Evolutionary conservation across 2,329 filamentous ascomycete genomes (phyloP), one percentile per base, ranked within the genome.

Genomic region (Penicillium sp.): DNA sequence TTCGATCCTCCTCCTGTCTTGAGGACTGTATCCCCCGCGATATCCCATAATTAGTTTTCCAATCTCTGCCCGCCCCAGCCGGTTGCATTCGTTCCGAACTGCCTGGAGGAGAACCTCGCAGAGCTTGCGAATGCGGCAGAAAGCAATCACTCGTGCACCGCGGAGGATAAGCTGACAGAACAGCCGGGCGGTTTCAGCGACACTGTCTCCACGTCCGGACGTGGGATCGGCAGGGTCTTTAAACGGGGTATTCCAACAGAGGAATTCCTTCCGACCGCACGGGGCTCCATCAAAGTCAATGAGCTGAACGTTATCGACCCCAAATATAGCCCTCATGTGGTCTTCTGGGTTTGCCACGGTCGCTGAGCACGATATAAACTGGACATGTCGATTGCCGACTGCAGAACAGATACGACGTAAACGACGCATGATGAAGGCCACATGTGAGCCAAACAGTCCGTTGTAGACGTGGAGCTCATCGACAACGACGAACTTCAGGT

Each of bases 211-310:
- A 61, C 95, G 87, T 1, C 95, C 94, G 69, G 92, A 96, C 0
- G 90, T 88, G 8, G 93, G 91, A 76, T 98, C 94, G 1, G 84
- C 86, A 0, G 94, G 92, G 68, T 97, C 94, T 74, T 93, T 96
- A 76, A 88, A 97, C 0, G 95, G 95, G 0, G 94, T 97, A 70
- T 99, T 98, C 95, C 95, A 99, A 76, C 93, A 98, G 7, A 99
- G 73, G 61, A 98, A 98, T 71, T 98, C 94, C 74, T 98, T 98
- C 23, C 92, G 85, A 0, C 94, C 92, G 6, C 92, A 92, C 0
- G 95, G 95, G 0, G 93, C 97, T 1, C 95, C 95, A 73, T 99
- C 95, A 71, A 91, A 93, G 71, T 97, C 93, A 0, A 94, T 90
- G 49, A 98, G 77, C 61, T 85, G 87, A 15, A 97, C 91, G 66